Conservation (phyloP, 164 flowering plant genomes). For the Tinospora cordifolia region DNA sequence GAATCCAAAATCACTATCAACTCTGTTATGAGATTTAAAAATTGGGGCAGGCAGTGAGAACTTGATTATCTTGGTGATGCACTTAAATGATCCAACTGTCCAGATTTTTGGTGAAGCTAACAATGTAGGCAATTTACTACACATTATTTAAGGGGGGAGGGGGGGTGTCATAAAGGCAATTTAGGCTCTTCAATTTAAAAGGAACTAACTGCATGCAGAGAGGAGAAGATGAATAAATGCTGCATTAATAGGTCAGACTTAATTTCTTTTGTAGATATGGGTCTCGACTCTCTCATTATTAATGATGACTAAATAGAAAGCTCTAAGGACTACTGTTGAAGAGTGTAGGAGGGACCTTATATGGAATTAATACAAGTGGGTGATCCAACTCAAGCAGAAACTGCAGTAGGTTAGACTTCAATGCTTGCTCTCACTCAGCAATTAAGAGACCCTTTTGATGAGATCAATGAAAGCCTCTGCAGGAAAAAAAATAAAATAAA, state of each 20-base stretch:
- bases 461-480: conserved; percentile 4
- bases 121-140: conserved; percentile 1
- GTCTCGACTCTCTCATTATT: not conserved
- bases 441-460: conserved; percentile 1
- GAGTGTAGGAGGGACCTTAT: conserved; percentile 1
- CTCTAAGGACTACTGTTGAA: not conserved
- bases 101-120: not conserved
- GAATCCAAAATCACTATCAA: not conserved
- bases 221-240: conserved; percentile 1
- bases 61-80: not conserved
- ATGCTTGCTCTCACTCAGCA: conserved; percentile 2
- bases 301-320: not conserved
- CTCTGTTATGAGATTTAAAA: not conserved
- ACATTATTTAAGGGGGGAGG: not conserved
- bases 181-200: not conserved
- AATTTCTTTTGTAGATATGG: conserved; percentile 3
- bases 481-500: too few species aligned
- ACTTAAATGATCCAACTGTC: conserved; percentile 2
- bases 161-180: not conserved
- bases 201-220: conserved; percentile 3
- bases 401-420: not conserved
- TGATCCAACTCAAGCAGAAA: not conserved
- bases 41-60: not conserved
- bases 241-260: not conserved
- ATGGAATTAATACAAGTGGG: not conserved